Evolutionary conservation across 2,329 filamentous ascomycete species (phyloP).

Genomic region (Aplosporella prunicola): DNA sequence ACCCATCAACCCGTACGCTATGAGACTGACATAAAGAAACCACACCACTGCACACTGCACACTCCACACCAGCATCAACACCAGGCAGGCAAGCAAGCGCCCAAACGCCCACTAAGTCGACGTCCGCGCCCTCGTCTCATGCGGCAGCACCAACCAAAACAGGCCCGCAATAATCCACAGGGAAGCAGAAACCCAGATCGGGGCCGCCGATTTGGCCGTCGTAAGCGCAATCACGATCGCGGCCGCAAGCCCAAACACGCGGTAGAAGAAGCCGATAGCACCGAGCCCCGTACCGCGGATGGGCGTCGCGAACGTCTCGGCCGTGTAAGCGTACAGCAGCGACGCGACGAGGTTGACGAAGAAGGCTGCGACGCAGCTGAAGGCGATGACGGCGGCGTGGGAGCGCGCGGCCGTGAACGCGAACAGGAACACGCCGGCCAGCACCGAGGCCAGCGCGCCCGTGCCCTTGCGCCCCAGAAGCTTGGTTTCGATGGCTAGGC

Average conservation of each 20-base stretch:
- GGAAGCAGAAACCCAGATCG: conserved; percentile 34
- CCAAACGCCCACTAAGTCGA: too few relatives aligned
- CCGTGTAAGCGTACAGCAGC: conserved; percentile 66
- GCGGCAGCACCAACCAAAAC: conserved; percentile 33
- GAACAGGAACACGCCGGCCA: conserved; percentile 37
- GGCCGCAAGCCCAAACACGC: conserved; percentile 56
- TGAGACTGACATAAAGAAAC: too few relatives aligned
- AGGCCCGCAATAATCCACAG: conserved; percentile 35
- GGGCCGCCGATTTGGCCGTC: conserved; percentile 27
- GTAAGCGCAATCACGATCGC: conserved; percentile 52
- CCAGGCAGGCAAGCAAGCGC: too few relatives aligned
- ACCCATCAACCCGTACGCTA: too few relatives aligned
- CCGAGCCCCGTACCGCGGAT: conserved; percentile 63
- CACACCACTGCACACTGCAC: too few relatives aligned
- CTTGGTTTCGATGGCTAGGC: conserved; percentile 25
- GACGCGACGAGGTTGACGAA: conserved; percentile 53
- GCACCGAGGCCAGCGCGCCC: conserved; percentile 32
- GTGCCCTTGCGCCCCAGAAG: conserved; percentile 35
- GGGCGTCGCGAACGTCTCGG: conserved; percentile 65
- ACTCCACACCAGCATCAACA: too few relatives aligned
- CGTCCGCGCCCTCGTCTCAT: conserved; percentile 29
- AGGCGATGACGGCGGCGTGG: conserved; percentile 50
- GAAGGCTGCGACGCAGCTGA: conserved; percentile 60
- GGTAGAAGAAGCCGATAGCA: conserved; percentile 61
- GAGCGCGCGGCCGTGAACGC: conserved; percentile 41